Conservation (phyloP, 179 eudicot genomes). For the Vitellaria paradoxa region DNA sequence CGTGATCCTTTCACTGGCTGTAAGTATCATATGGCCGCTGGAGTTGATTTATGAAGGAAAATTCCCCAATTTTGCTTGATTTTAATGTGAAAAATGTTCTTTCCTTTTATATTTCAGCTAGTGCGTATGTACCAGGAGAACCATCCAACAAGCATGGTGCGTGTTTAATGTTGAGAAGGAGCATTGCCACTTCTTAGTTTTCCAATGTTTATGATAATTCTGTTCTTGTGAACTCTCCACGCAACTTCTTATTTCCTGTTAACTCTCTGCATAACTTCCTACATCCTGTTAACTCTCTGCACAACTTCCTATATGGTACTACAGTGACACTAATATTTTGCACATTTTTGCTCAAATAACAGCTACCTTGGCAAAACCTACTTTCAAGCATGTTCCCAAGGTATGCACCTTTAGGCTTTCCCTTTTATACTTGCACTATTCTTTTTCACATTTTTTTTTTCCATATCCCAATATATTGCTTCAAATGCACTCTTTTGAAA, state of each 20-base stretch:
- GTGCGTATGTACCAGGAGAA: constrained; percentile 85
- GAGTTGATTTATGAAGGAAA: background rate
- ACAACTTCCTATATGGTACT: background rate
- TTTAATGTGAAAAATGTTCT: constrained; percentile 3
- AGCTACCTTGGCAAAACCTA: constrained; percentile 56
- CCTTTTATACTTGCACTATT: background rate
- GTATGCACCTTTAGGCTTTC: constrained; percentile 27
- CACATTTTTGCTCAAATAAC: constrained; percentile 21
- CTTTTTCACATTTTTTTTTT: background rate
- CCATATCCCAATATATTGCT: background rate
- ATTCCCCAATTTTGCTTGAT: constrained; percentile 10
- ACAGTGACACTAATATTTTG: background rate
- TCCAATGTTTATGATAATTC: background rate
- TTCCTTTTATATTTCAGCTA: constrained; percentile 57
- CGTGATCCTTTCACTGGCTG: constrained; percentile 96
- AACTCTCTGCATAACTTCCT: background rate
- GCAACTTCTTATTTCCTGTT: too few relatives aligned
- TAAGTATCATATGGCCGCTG: constrained; percentile 32
- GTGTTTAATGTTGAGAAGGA: constrained; percentile 15
- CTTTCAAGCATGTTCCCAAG: constrained; percentile 95
- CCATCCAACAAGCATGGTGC: constrained; percentile 52
- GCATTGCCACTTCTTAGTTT: background rate
- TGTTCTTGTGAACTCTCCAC: background rate
- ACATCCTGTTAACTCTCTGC: background rate
- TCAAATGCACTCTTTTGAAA: constrained; percentile 1